These are phyloP conservation scores for Neurospora sp. DNA, from an alignment of 2,329 filamentous ascomycete species.

Conservation along the genomic window DNA sequence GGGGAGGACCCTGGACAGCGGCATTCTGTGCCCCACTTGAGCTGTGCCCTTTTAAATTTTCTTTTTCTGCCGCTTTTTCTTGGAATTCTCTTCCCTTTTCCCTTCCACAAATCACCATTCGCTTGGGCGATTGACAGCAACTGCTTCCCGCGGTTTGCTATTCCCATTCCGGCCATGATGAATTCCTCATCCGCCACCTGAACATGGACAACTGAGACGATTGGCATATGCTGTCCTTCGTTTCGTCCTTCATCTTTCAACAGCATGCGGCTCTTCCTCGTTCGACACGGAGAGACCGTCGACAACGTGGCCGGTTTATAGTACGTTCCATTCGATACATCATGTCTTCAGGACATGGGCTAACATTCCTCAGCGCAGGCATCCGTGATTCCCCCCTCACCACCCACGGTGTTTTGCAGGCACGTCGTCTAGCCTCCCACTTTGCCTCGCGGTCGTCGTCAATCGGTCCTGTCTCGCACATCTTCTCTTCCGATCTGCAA, in stretches of 20 bases:
- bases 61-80: neutral
- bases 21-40: neutral
- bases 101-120: neutral
- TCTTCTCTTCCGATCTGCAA: constrained; percentile 72
- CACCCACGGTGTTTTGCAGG: constrained; percentile 71
- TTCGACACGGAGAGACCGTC: constrained; percentile 83
- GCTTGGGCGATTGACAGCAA: neutral
- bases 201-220: neutral
- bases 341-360: neutral
- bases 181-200: neutral
- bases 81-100: constrained; percentile 1
- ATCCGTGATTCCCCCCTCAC: constrained; percentile 73
- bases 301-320: constrained; percentile 76
- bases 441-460: constrained; percentile 31
- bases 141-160: neutral
- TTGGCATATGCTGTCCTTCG: neutral
- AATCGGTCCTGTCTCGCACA: constrained; percentile 38
- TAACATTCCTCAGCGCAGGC: constrained; percentile 48
- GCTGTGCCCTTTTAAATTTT: neutral
- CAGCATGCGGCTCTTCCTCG: constrained; percentile 58
- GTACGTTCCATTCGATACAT: constrained; percentile 33
- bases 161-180: neutral
- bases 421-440: constrained; percentile 58
- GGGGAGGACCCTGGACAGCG: neutral
- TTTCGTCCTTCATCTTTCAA: neutral